Evolutionary conservation across 768 basidiomycete species (phyloP).

Genomic region (Suillus weaverae): DNA sequence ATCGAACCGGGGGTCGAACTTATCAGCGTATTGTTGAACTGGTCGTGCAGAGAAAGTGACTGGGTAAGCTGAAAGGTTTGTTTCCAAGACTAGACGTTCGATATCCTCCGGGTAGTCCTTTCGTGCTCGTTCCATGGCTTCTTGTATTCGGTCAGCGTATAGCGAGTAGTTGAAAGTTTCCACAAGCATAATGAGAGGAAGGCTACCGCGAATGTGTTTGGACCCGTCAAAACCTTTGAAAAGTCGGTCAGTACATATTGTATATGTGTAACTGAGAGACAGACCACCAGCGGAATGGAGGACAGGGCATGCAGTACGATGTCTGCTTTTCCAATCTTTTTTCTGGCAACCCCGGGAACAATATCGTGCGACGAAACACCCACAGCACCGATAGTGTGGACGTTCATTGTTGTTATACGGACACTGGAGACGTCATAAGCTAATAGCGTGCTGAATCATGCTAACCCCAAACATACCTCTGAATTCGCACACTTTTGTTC

Average conservation of each 20-base stretch:
- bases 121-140: neutral
- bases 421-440: slow-evolving; percentile 1
- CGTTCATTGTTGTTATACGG: neutral
- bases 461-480: neutral
- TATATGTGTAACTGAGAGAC: neutral
- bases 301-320: neutral
- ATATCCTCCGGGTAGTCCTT: neutral
- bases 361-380: slow-evolving; percentile 7
- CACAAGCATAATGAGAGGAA: slow-evolving; percentile 3
- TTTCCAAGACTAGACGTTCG: neutral
- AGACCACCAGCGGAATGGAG: slow-evolving; percentile 4
- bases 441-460: neutral
- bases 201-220: neutral
- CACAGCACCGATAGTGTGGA: slow-evolving; percentile 4
- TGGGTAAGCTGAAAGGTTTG: neutral
- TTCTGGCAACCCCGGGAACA: slow-evolving; percentile 5
- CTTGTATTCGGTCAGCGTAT: slow-evolving; percentile 8
- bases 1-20: neutral
- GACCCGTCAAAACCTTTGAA: neutral
- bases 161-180: slow-evolving; percentile 3
- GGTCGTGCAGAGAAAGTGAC: slow-evolving; percentile 6
- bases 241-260: neutral
- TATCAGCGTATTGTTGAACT: neutral
- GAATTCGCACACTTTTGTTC: neutral
- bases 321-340: slow-evolving; percentile 4